Percentiles rank a stretch among this genome's conserved stretches.
phyloP scores from a whole-genome alignment of 345 rosid genomes.

The Eucalyptus camaldulensis region DNA sequence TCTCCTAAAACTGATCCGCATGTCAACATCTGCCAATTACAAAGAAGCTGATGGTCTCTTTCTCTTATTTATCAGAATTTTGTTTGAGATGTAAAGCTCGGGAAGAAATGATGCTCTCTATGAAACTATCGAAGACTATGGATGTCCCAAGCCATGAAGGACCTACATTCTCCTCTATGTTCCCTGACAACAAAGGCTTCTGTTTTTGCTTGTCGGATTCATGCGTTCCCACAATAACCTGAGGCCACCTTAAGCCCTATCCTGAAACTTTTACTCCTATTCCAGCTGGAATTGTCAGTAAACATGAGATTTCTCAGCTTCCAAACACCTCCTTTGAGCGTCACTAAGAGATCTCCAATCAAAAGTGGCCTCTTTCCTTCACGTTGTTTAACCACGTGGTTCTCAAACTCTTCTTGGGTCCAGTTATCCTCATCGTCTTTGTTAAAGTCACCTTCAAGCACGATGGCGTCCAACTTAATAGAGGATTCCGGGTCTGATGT shows the following conservation, averaged over 20 bases:
- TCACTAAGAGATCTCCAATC: conserved; percentile 21
- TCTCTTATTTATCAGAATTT: neutral
- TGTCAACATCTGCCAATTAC: neutral
- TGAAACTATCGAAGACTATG: neutral
- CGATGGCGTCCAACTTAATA: conserved; percentile 10
- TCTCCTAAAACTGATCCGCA: no score
- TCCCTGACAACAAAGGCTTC: conserved; percentile 24
- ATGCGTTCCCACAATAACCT: conserved; percentile 10
- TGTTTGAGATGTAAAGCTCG: neutral
- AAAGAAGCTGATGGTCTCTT: neutral
- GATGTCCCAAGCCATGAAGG: neutral
- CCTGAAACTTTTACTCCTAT: conserved; percentile 20
- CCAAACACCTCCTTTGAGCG: conserved; percentile 16
- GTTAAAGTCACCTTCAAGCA: conserved; percentile 28
- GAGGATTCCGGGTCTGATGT: conserved; percentile 19
- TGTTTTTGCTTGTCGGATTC: conserved; percentile 19
- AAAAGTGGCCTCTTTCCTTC: conserved; percentile 27
- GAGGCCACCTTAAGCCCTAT: conserved; percentile 27
- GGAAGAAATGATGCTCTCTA: neutral
- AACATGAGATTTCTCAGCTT: conserved; percentile 15
- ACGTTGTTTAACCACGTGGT: conserved; percentile 17
- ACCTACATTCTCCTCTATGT: conserved; percentile 24
- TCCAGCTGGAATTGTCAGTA: conserved; percentile 37
- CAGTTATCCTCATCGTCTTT: conserved; percentile 8
- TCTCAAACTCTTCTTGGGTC: conserved; percentile 7